Evolutionary conservation across 192 early-diverging fungal species (phyloP), one percentile per base, ranked within the genome.

Genomic region (Gorgonomyces haynaldii): DNA sequence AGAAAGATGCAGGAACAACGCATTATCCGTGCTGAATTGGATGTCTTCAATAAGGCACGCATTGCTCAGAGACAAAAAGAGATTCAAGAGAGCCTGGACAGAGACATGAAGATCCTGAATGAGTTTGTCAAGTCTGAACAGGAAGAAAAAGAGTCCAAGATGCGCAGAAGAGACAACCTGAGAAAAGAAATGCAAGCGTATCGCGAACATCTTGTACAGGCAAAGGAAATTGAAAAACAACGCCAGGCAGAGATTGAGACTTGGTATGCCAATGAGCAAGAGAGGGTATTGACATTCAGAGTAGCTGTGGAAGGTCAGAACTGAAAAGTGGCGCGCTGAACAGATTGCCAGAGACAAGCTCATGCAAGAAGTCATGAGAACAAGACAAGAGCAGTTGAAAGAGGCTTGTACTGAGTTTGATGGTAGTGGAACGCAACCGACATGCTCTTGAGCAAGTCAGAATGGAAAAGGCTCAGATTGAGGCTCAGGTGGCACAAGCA

Each of bases 241-340:
- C 3, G 64, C 16, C 62, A 61, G 32, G 22, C 7, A n/a, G 71
- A 74, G 54, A 40, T 66, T 1, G 69, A 65, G 26, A 23, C 43
- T 19, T 35, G 66, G 35, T 59, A 76, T 51, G 54, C 43, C 13
- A 59, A 56, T 25, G 72, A 72, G 26, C 38, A 48, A 26, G 62
- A 65, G 10, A 67, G 62, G 62, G 72, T 67, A 32, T 24, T 13
- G 23, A n/a, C 12, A 4, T 3, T 27, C 21, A 26, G 9, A 7
- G 5, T 5, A 73, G 70, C 37, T 74, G 2, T 76, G 72, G 72
- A 34, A 51, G 31, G 21, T 34, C 2, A 57, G 72, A 13, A 53
- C 65, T 2, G 72, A 76, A 25, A 71, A 69, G 24, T 76, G 69
- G 66, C 41, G 53, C 17, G 54, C 50, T 30, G 69, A 76, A 43